phyloP scores from a whole-genome alignment of 2,329 filamentous ascomycete genomes.

The Coniella lustricola region DNA sequence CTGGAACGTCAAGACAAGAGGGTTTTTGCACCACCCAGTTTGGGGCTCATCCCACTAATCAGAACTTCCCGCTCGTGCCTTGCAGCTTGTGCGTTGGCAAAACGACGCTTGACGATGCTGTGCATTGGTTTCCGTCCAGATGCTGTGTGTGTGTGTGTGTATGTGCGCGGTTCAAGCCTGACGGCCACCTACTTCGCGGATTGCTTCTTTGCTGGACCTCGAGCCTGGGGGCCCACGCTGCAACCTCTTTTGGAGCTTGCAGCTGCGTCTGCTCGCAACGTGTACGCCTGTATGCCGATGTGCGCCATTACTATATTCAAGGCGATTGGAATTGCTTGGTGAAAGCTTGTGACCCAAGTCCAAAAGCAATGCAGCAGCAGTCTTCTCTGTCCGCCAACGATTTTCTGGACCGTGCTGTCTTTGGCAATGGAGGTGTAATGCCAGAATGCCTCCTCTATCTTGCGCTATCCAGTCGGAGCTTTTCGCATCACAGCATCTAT shows the following conservation, averaged over 20 bases:
- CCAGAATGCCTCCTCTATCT: not conserved
- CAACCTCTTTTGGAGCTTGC: not conserved
- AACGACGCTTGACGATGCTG: constrained; percentile 3
- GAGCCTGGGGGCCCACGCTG: not conserved
- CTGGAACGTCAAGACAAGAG: not conserved
- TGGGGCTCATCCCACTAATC: not conserved
- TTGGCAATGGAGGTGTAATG: not conserved
- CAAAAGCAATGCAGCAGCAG: no score
- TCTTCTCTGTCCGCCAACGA: no score
- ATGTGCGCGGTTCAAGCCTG: not conserved
- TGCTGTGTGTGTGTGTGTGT: no score
- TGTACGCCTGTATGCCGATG: not conserved
- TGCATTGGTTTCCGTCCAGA: not conserved
- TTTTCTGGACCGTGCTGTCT: not conserved
- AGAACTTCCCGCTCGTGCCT: constrained; percentile 11
- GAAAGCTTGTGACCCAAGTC: no score
- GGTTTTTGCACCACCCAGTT: not conserved
- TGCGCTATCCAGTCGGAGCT: no score
- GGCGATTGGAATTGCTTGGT: no score
- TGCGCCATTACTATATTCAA: no score
- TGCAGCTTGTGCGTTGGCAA: constrained; percentile 17
- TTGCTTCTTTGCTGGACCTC: not conserved
- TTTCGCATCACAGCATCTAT: not conserved
- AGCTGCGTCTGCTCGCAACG: not conserved
- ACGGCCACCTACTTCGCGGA: not conserved